Conservation (phyloP, 768 basidiomycete genomes). For the Auricularia heimuer region DNA sequence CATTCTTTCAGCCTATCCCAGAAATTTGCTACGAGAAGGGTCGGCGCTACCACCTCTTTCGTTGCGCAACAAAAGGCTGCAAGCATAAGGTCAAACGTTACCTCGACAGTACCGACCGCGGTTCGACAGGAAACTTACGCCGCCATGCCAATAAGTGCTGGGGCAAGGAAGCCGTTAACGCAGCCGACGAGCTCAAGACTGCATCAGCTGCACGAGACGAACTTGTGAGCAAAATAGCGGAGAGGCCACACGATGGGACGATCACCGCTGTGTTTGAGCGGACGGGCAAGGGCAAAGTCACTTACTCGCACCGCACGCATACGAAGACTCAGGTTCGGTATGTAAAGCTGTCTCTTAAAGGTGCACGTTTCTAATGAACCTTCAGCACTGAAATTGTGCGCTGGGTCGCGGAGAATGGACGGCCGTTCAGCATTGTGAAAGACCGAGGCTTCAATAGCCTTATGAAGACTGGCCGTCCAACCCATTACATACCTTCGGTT, state of each 20-base stretch:
- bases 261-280: conserved; percentile 21
- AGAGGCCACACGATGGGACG: conserved; percentile 5
- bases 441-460: conserved; percentile 23
- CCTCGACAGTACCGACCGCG: conserved; percentile 18
- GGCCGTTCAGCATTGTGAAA: conserved; percentile 26
- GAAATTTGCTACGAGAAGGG: no score
- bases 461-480: conserved; percentile 25
- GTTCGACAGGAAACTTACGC: conserved; percentile 21
- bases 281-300: conserved; percentile 21
- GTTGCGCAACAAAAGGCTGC: conserved; percentile 16
- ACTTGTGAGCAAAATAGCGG: not conserved
- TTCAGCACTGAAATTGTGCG: conserved; percentile 21
- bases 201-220: not conserved
- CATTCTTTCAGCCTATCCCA: no score
- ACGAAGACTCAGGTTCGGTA: conserved; percentile 18
- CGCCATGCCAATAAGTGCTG: conserved; percentile 25
- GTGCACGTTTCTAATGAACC: not conserved
- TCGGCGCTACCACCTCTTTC: no score
- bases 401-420: conserved; percentile 26
- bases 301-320: conserved; percentile 20
- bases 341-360: not conserved
- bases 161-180: conserved; percentile 19
- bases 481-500: conserved; percentile 25
- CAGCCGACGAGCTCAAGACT: conserved; percentile 6
- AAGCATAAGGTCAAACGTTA: conserved; percentile 22